These are phyloP conservation scores for Pseudocercospora cruenta DNA, from an alignment of 2,329 filamentous ascomycete species.

Conservation along the genomic window DNA sequence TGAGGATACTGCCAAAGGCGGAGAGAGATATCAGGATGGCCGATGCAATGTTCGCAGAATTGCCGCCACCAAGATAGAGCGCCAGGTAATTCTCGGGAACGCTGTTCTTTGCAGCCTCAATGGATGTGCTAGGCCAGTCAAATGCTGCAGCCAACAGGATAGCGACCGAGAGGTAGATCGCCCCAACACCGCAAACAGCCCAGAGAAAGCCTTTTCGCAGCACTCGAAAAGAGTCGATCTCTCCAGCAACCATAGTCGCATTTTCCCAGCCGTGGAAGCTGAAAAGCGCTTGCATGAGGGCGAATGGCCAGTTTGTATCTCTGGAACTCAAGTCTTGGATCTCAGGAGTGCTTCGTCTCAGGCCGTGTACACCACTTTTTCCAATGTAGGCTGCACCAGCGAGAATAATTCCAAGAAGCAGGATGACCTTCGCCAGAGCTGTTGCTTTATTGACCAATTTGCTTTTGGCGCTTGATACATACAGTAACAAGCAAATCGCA, in stretches of 20 bases:
- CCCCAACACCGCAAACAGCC: constrained; percentile 14
- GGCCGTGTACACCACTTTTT: background rate
- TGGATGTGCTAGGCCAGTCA: constrained; percentile 4
- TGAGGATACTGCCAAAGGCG: constrained; percentile 19
- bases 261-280: constrained; percentile 23
- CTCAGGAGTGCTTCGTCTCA: background rate
- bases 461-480: constrained; percentile 11
- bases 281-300: constrained; percentile 20
- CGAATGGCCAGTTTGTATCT: constrained; percentile 11
- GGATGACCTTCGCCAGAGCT: constrained; percentile 17
- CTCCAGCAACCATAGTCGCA: constrained; percentile 18
- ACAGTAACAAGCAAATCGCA: constrained; percentile 14
- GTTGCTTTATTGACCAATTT: constrained; percentile 16
- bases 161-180: constrained; percentile 13
- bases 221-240: constrained; percentile 10
- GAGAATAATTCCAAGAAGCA: constrained; percentile 12
- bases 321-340: background rate
- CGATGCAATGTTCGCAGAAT: constrained; percentile 2
- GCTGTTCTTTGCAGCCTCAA: background rate
- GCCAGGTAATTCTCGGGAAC: constrained; percentile 4
- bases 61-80: constrained; percentile 8
- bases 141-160: constrained; percentile 9
- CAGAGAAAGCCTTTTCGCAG: constrained; percentile 14
- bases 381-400: constrained; percentile 11
- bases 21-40: constrained; percentile 13